Evolutionary conservation across 768 basidiomycete species (phyloP).

Genomic region (Boletus reticulatus): DNA sequence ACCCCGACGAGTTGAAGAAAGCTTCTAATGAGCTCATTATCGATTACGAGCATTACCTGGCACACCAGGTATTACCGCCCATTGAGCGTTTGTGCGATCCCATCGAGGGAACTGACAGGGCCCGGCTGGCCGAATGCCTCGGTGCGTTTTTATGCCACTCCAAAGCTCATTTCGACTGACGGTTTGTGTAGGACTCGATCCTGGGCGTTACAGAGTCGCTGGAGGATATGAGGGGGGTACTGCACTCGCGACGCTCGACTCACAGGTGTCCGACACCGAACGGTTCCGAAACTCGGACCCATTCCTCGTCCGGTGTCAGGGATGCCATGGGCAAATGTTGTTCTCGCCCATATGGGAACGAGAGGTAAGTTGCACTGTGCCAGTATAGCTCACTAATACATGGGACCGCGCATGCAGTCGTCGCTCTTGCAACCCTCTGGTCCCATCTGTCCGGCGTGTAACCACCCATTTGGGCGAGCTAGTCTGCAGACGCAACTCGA

Average conservation of each 20-base stretch:
- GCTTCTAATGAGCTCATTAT: conserved; percentile 61
- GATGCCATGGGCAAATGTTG: conserved; percentile 58
- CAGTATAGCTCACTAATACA: neutral
- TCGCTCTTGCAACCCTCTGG: conserved; percentile 67
- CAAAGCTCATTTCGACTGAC: neutral
- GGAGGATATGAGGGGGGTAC: conserved; percentile 51
- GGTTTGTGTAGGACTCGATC: conserved; percentile 49
- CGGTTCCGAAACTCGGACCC: conserved; percentile 77
- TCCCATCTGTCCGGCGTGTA: conserved; percentile 68
- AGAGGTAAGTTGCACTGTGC: conserved; percentile 40
- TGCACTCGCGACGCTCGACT: conserved; percentile 78
- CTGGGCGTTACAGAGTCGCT: conserved; percentile 49
- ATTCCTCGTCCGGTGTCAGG: conserved; percentile 73
- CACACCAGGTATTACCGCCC: conserved; percentile 90
- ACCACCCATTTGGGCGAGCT: conserved; percentile 45
- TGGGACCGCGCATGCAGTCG: conserved; percentile 40
- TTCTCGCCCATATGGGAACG: conserved; percentile 62
- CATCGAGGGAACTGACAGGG: conserved; percentile 92
- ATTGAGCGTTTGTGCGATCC: conserved; percentile 94
- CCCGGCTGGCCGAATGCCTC: conserved; percentile 91
- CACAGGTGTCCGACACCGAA: conserved; percentile 83
- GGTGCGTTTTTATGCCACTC: conserved; percentile 46
- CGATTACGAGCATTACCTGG: conserved; percentile 90
- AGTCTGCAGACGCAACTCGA: conserved; percentile 86
- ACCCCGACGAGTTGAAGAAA: conserved; percentile 88